A percentile compares a stretch with the other conserved stretches of the same genome.
phyloP scores from a whole-genome alignment of 345 rosid species.

The Euclidium syriacum region DNA sequence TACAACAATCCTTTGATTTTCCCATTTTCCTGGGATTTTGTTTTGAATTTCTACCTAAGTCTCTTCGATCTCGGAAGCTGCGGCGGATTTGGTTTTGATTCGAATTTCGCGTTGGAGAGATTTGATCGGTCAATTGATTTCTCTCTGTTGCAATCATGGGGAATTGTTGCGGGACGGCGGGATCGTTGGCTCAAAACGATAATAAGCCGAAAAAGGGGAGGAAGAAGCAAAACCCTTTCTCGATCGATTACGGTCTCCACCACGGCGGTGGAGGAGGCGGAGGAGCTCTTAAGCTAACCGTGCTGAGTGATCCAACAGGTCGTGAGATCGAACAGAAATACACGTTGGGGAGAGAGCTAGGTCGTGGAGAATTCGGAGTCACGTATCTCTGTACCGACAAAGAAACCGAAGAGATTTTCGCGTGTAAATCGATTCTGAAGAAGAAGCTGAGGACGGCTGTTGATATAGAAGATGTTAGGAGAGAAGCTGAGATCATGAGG shows the following conservation, averaged over 20 bases:
- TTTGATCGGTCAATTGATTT: neutral
- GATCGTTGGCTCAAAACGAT: slow-evolving; percentile 27
- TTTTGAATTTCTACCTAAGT: neutral
- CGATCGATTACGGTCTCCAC: slow-evolving; percentile 43
- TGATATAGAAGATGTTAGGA: slow-evolving; percentile 93
- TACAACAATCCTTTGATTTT: neutral
- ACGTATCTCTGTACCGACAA: slow-evolving; percentile 80
- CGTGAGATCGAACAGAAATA: slow-evolving; percentile 58
- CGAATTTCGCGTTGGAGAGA: neutral
- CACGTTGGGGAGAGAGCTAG: slow-evolving; percentile 85
- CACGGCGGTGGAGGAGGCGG: slow-evolving; percentile 22
- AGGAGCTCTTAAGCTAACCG: slow-evolving; percentile 44
- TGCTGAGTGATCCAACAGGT: slow-evolving; percentile 74
- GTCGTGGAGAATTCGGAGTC: slow-evolving; percentile 94
- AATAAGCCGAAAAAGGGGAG: slow-evolving; percentile 37
- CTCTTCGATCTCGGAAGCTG: neutral
- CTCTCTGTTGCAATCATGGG: slow-evolving; percentile 49
- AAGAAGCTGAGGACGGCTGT: slow-evolving; percentile 86
- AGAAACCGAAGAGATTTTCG: slow-evolving; percentile 48
- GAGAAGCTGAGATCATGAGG: slow-evolving; percentile 97
- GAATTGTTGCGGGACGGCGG: slow-evolving; percentile 73
- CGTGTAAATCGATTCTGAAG: slow-evolving; percentile 94
- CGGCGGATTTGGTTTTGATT: neutral
- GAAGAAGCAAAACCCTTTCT: slow-evolving; percentile 71
- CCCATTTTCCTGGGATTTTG: neutral